phyloP scores from a whole-genome alignment of 2,329 filamentous ascomycete species.

The Endothia cerciana region DNA sequence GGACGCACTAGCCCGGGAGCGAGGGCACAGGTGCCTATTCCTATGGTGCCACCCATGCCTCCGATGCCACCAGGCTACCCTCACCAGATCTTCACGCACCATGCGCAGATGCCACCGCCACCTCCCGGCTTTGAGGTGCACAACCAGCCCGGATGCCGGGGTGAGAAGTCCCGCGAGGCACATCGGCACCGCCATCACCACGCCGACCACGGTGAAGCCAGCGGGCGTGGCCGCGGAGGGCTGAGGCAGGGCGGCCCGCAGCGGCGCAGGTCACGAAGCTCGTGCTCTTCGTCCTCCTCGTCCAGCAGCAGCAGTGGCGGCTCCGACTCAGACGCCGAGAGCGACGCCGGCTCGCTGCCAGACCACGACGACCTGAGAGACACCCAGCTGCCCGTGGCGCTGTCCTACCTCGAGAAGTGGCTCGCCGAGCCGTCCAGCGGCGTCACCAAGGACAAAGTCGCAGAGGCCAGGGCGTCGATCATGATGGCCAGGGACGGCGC shows the following conservation, averaged over 20 bases:
- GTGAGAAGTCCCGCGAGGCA: conserved; percentile 12
- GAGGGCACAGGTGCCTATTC: background rate
- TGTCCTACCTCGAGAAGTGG: conserved; percentile 51
- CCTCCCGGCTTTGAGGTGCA: conserved; percentile 12
- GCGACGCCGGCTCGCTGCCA: conserved; percentile 57
- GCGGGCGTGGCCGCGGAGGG: conserved; percentile 28
- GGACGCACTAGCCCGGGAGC: background rate
- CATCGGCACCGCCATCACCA: background rate
- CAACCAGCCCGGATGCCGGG: background rate
- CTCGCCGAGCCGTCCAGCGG: conserved; percentile 53
- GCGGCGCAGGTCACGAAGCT: conserved; percentile 33
- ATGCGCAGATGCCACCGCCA: conserved; percentile 18
- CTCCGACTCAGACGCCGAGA: conserved; percentile 42
- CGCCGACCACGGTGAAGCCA: conserved; percentile 11
- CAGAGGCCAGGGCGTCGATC: conserved; percentile 47
- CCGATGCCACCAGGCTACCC: conserved; percentile 13
- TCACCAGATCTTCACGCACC: conserved; percentile 7
- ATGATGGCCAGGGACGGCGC: conserved; percentile 41
- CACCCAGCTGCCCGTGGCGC: conserved; percentile 52
- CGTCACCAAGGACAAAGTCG: conserved; percentile 51
- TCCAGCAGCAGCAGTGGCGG: conserved; percentile 42
- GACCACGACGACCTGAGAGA: conserved; percentile 55
- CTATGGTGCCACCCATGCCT: too few species aligned
- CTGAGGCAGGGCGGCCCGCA: conserved; percentile 25
- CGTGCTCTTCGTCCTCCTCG: conserved; percentile 39